Percentiles rank a stretch among this genome's conserved stretches.
Conservation (phyloP, 1,284 basidiomycete species). For the Volvariella volvacea region DNA sequence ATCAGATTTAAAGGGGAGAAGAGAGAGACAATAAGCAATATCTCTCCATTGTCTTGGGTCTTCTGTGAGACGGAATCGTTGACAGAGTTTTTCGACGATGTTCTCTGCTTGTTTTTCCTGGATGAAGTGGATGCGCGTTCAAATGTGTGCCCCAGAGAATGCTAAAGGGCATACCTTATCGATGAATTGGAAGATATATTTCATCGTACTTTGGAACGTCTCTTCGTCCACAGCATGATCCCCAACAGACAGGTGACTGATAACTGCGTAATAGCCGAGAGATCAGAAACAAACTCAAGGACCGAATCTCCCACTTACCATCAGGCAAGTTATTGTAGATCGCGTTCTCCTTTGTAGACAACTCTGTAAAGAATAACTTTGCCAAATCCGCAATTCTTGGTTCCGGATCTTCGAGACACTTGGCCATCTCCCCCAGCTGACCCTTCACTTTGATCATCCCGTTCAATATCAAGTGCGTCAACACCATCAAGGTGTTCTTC, state of each 20-base stretch:
- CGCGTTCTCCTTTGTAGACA: slow-evolving; percentile 97
- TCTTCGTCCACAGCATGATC: slow-evolving; percentile 93
- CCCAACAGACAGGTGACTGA: slow-evolving; percentile 90
- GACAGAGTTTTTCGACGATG: slow-evolving; percentile 93
- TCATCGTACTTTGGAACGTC: slow-evolving; percentile 88
- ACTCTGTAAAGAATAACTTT: slow-evolving; percentile 94
- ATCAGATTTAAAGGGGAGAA: slow-evolving; percentile 96
- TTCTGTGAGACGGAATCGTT: slow-evolving; percentile 85
- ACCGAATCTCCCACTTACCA: slow-evolving; percentile 33
- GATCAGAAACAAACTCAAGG: background rate
- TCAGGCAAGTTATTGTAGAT: slow-evolving; percentile 99
- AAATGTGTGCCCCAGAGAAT: slow-evolving; percentile 1
- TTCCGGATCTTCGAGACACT: slow-evolving; percentile 95
- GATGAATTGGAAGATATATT: slow-evolving; percentile 94
- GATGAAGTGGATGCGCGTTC: background rate
- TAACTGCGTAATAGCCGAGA: slow-evolving; percentile 47
- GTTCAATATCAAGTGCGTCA: slow-evolving; percentile 95
- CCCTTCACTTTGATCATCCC: slow-evolving; percentile 99
- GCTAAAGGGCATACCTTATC: slow-evolving; percentile 94
- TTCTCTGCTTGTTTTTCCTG: slow-evolving; percentile 94
- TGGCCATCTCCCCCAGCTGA: slow-evolving; percentile 98
- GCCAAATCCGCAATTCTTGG: slow-evolving; percentile 87
- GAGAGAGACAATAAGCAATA: slow-evolving; percentile 91
- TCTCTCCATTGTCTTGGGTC: slow-evolving; percentile 96
- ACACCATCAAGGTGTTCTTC: slow-evolving; percentile 99